Evolutionary conservation across 2,329 filamentous ascomycete genomes (phyloP), one percentile per base, ranked within the genome.

Genomic region (Nothomitra cinnamomea): DNA sequence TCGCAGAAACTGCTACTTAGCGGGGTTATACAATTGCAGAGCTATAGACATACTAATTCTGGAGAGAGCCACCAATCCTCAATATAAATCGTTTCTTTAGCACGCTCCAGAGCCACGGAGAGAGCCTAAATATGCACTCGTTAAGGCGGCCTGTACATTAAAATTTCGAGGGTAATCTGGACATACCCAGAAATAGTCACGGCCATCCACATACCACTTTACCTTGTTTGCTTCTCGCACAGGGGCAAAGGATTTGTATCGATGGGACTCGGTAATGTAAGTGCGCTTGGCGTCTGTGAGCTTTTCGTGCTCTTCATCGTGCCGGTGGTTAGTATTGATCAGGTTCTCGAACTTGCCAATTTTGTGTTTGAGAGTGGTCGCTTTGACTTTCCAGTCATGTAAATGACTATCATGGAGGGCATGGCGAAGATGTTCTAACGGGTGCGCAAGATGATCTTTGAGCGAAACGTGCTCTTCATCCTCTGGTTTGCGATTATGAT

Each of bases 121-220:
- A 98, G 88, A 17, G 92, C 83, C 64, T 70, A 57, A 49, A 19
- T 7, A 54, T 7, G 7, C 12, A 25, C 17, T 52, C 50, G 40
- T 3, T 17, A n/a, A 19, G 41, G 8, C 21, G 41, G 21, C 38
- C 28, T 19, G 12, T 1, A 36, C 19, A 22, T 8, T 17, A 8
- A n/a, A 12, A 24, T 12, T 24, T 47, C 17, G 13, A 28, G 51
- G 28, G 48, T 57, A 6, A 60, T 43, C 51, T 15, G 40, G 40
- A 17, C 40, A 58, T 58, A 70, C 79, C 82, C 88, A 95, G 66
- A 92, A 94, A 67, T 98, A 98, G 69, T 96, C 85, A 57, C 88
- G 76, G 2, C 88, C 92, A 64, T 96, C 92, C 10, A 96, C 87
- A 68, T 95, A 96, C 89, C 90, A 98, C 71, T 96, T 96, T 64